Evolutionary conservation across 345 rosid species (phyloP).

Genomic region (Murraya paniculata): DNA sequence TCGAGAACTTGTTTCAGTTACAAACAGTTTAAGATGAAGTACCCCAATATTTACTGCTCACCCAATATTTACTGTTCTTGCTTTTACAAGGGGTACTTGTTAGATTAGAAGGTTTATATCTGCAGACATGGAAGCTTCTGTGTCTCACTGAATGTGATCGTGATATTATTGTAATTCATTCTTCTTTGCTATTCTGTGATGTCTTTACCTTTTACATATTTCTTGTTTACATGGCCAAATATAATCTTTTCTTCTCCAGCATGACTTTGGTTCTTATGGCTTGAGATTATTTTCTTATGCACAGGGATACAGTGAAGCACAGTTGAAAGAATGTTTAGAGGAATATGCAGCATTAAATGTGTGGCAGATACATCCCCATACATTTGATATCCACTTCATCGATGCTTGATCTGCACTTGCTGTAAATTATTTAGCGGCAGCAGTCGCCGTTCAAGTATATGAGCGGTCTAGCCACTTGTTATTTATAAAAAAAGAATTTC

Average conservation of each 20-base stretch:
- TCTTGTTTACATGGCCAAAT: not conserved
- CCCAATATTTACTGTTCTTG: not conserved
- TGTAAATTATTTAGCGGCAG: conserved; percentile 8
- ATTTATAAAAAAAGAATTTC: not conserved
- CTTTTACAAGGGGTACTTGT: not conserved
- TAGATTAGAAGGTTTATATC: not conserved
- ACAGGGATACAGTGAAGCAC: conserved; percentile 99
- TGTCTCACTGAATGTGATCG: not conserved
- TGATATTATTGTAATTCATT: not conserved
- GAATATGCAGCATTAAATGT: conserved; percentile 94
- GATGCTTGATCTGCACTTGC: conserved; percentile 38
- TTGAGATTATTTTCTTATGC: conserved; percentile 18
- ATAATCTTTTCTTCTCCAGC: not conserved
- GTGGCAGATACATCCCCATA: conserved; percentile 92
- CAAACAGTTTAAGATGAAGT: not conserved
- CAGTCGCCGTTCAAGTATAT: not conserved
- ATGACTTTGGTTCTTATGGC: not conserved
- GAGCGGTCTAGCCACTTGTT: not conserved
- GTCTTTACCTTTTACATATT: not conserved
- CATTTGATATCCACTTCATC: conserved; percentile 90
- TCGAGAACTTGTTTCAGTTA: not conserved
- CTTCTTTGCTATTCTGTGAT: not conserved
- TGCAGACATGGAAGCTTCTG: not conserved
- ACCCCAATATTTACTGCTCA: not conserved
- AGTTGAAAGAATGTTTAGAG: conserved; percentile 95